These are phyloP conservation scores for Diutina ranongensis DNA, from an alignment of 1,139 yeast species.

Conservation along the genomic window DNA sequence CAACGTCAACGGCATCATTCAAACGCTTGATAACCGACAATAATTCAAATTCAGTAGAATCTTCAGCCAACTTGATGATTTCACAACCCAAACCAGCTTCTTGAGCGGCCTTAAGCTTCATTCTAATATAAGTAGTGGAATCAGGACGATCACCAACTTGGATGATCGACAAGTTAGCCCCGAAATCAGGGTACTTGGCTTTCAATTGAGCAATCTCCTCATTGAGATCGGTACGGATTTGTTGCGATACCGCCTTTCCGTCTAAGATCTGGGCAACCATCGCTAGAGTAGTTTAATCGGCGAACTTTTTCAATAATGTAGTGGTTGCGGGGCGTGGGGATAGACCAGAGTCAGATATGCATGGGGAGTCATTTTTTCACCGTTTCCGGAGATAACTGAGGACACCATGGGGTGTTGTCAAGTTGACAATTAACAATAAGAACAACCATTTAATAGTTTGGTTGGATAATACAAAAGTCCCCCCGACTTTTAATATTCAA, in stretches of 20 bases:
- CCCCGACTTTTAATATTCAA: too few species aligned
- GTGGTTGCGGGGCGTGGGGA: not conserved
- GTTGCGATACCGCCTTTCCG: slow-evolving; percentile 5
- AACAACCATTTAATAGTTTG: too few species aligned
- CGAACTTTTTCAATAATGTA: not conserved
- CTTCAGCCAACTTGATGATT: slow-evolving; percentile 56
- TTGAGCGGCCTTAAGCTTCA: slow-evolving; percentile 87
- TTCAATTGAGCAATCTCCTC: slow-evolving; percentile 11
- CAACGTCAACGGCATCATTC: slow-evolving; percentile 59
- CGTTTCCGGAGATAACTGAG: not conserved
- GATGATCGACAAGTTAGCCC: slow-evolving; percentile 70
- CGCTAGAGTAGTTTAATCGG: not conserved
- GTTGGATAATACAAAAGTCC: too few species aligned
- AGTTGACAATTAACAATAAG: too few species aligned
- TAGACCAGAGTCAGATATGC: not conserved
- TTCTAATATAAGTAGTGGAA: slow-evolving; percentile 85
- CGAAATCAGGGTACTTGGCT: slow-evolving; percentile 28
- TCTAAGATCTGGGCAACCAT: slow-evolving; percentile 5
- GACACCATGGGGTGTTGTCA: too few species aligned
- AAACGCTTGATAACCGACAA: slow-evolving; percentile 47
- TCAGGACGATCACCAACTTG: slow-evolving; percentile 91
- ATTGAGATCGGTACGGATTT: slow-evolving; percentile 1
- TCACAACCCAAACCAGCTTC: slow-evolving; percentile 73
- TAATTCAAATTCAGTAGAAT: slow-evolving; percentile 45
- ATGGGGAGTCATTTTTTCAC: not conserved